Evolutionary conservation across 257 asterid species (phyloP), one percentile per base, ranked within the genome.

Genomic region (Solanum pinnatisectum): DNA sequence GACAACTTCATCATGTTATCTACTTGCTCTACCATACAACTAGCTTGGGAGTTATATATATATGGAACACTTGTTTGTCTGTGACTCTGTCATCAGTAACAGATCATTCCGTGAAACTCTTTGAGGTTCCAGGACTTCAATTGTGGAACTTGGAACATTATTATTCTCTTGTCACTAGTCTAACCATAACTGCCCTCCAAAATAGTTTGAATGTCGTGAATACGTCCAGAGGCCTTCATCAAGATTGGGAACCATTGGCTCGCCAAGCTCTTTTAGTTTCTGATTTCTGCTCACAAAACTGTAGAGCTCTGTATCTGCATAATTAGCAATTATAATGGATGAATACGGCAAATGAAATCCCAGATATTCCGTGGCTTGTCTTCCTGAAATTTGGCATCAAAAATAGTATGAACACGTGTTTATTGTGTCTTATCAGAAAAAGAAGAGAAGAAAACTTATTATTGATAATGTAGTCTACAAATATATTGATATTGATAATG

Each of bases 141-240:
- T 68, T 68, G 76, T 14, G 76, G 37, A 68, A 70, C 76, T 67
- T 70, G 23, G 76, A 3, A 70, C 39, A 40, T 40, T 40, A 14
- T 68, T 68, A 68, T 68, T 68, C 39, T 68, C 76, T 1, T 70
- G 5, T 68, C 11, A 9, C 37, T 70, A 14, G 7, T 70, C 23
- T 30, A 65, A 97, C 99, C 98, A 97, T 84, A 97, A 56, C 90
- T 97, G 99, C 95, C 95, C 99, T 6, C 99, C 96, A 13, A 97
- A 91, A 85, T 97, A 97, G 92, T 97, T 95, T 2, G 98, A 98
- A 87, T 97, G 98, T 5, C 96, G 91, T 1, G 98, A 96, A 91
- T 91, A 96, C 72, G 46, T 76, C 99, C 99, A 96, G 32, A 95
- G 89, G 49, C 99, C 99, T 71, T 87, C 87, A 56, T 97, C 98